Evolutionary conservation across 2,329 filamentous ascomycete genomes (phyloP), one percentile per base, ranked within the genome.

Genomic region (Penicillium oxalicum): DNA sequence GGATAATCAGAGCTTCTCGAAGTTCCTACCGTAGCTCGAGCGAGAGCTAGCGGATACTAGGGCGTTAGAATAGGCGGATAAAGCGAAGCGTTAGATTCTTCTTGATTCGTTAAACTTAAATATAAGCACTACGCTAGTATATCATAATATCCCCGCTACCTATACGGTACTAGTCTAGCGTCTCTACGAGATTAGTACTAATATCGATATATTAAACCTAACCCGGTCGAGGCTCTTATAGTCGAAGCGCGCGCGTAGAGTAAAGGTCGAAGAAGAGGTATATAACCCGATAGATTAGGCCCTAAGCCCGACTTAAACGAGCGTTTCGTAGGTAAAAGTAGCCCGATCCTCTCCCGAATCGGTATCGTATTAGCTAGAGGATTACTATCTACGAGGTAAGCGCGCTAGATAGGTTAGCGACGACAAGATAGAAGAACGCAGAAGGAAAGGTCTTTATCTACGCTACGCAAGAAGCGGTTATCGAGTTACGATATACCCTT

Each of bases 21-120:
- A 32, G n/a, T 42, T 42, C 27, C 26, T 42, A 42, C 40, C 27
- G 27, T n/a, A 32, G n/a, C 40, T 40, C 32, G 35, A 46, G 28
- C 12, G 24, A 25, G 25, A 46, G 27, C 33, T 46, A 18, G 26
- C 27, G 7, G 35, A 46, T 24, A 35, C 43, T n/a, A 27, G 35
- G 11, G 43, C 43, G 7, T 18, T 45, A 3, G 25, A 45, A n/a
- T 45, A 26, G 34, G 33, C 9, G 5, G 36, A 39, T 25, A 26
- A 45, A 24, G 25, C 43, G 4, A 45, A 32, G 27, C 27, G n/a
- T 11, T 13, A 42, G 40, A 42, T 42, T 32, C 5, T 42, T 7
- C 9, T 42, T 11, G 9, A 18, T 18, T 29, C 27, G 11, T 29
- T 42, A 29, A 42, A 42, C n/a, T 13, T 9, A 29, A n/a, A 29